phyloP scores from a whole-genome alignment of 306 rosid genomes.

The Malus sylvestris region DNA sequence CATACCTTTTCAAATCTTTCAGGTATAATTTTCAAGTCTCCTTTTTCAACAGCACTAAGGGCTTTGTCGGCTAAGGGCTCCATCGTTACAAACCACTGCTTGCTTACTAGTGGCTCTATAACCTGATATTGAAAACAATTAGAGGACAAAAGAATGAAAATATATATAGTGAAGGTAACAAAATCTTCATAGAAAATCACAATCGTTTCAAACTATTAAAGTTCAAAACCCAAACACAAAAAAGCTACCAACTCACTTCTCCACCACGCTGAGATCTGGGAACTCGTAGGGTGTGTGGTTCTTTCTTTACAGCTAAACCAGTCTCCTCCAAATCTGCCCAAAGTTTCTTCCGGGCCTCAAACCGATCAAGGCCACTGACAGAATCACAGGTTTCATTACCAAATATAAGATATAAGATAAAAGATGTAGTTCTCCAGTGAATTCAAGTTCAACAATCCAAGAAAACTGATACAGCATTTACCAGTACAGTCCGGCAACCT shows the following conservation, averaged over 20 bases:
- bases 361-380: constrained; percentile 88
- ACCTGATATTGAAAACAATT: constrained; percentile 42
- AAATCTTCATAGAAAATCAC: constrained; percentile 4
- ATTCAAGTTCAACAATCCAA: constrained; percentile 13
- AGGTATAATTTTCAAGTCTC: constrained; percentile 77
- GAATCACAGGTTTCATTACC: constrained; percentile 17
- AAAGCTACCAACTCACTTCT: constrained; percentile 54
- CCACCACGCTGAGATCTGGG: constrained; percentile 99
- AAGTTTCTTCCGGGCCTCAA: constrained; percentile 84
- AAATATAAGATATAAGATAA: constrained; percentile 12
- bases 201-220: background rate
- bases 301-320: constrained; percentile 75
- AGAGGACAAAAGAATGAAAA: constrained; percentile 5
- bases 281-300: constrained; percentile 78
- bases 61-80: constrained; percentile 93
- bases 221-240: background rate
- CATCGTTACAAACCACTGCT: constrained; percentile 97
- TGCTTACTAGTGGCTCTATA: constrained; percentile 92
- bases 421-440: background rate
- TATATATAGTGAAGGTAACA: background rate
- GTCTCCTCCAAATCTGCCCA: constrained; percentile 97
- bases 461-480: constrained; percentile 19
- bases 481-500: constrained; percentile 86
- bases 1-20: constrained; percentile 94
- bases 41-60: constrained; percentile 68